Percentiles rank a stretch among this genome's conserved stretches.
These are phyloP conservation scores for Alternaria tenuissima DNA, from an alignment of 2,329 filamentous ascomycete species.

Conservation along the genomic window DNA sequence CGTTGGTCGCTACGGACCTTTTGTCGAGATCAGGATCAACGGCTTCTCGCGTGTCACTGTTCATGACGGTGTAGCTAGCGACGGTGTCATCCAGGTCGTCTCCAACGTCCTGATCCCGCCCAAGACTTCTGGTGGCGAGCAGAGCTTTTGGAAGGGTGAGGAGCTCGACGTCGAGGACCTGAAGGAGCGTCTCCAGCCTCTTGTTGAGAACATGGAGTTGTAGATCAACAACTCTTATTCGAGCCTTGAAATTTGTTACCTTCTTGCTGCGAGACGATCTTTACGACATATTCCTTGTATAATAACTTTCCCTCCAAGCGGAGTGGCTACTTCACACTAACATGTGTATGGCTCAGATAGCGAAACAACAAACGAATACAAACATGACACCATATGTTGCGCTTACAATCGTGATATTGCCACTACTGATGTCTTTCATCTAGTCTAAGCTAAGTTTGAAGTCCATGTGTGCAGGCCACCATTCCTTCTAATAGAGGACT, in stretches of 20 bases:
- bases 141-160: slow-evolving; percentile 53
- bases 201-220: slow-evolving; percentile 45
- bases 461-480: not conserved
- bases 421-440: not conserved
- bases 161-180: slow-evolving; percentile 69
- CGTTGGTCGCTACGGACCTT: slow-evolving; percentile 71
- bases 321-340: slow-evolving; percentile 4
- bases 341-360: not conserved
- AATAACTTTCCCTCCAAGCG: not conserved
- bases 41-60: slow-evolving; percentile 71
- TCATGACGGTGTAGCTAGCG: slow-evolving; percentile 74
- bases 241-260: not conserved
- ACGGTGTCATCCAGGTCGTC: slow-evolving; percentile 85
- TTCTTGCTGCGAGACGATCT: slow-evolving; percentile 3
- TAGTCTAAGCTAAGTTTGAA: not conserved
- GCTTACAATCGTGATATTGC: not conserved
- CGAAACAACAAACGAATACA: not conserved
- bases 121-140: slow-evolving; percentile 54
- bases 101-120: slow-evolving; percentile 79
- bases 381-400: not conserved
- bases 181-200: slow-evolving; percentile 58
- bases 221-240: slow-evolving; percentile 13
- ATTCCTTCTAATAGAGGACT: not conserved
- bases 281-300: slow-evolving; percentile 8
- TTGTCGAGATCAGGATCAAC: slow-evolving; percentile 78